Conservation (phyloP, 2,329 filamentous ascomycete genomes). For the Diaporthe eres region DNA sequence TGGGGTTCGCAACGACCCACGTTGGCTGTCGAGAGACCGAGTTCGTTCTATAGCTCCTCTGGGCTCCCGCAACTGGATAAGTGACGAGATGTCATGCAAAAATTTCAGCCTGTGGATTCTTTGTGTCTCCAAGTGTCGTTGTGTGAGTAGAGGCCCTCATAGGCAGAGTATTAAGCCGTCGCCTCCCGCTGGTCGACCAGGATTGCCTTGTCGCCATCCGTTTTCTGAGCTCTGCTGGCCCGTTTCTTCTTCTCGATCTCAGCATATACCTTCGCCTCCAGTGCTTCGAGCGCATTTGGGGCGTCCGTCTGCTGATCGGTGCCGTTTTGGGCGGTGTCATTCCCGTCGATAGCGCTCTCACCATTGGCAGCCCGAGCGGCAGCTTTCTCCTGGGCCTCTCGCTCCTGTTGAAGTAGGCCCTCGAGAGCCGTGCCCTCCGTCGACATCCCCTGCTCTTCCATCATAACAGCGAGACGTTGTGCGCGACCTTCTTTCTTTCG, state of each 20-base stretch:
- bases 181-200: neutral
- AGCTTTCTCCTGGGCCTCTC: conserved; percentile 38
- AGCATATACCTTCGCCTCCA: conserved; percentile 16
- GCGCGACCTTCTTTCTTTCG: conserved; percentile 69
- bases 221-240: neutral
- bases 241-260: conserved; percentile 13
- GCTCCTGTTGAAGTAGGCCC: conserved; percentile 41
- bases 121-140: neutral
- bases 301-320: conserved; percentile 8
- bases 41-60: neutral
- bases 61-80: neutral
- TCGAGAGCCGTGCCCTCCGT: conserved; percentile 43
- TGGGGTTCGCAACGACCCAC: too few species aligned
- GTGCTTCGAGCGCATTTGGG: neutral
- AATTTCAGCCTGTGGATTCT: neutral
- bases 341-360: neutral
- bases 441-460: conserved; percentile 58
- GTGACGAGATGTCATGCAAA: too few species aligned
- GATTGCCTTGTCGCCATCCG: neutral
- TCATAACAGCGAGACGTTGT: conserved; percentile 66
- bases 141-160: too few species aligned
- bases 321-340: neutral
- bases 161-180: neutral
- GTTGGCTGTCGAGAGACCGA: neutral
- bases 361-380: conserved; percentile 21